Percentiles rank a stretch among this genome's conserved stretches.
These are phyloP conservation scores for Chlorella sp. DNA, from an alignment of 139 green algal species.

Conservation along the genomic window DNA sequence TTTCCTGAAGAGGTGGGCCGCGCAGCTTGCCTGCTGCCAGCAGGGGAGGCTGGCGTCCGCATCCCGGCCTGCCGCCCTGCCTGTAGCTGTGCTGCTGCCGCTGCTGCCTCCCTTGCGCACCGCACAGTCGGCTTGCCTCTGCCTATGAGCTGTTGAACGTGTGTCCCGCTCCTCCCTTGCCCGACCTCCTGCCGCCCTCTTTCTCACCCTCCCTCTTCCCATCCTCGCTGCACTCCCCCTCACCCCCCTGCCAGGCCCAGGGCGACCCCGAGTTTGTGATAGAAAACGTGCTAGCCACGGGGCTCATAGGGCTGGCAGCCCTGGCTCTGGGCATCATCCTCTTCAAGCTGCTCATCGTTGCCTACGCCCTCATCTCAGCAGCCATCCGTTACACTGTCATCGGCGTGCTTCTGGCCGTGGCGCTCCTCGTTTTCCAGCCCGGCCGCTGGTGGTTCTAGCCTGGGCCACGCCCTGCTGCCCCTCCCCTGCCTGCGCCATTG, in stretches of 20 bases:
- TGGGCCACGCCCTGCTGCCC: not conserved
- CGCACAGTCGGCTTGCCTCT: too few species aligned
- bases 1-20: constrained; percentile 31
- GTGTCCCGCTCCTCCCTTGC: not conserved
- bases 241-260: not conserved
- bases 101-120: too few species aligned
- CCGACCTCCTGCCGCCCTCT: not conserved
- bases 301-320: not conserved
- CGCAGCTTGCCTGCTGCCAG: not conserved
- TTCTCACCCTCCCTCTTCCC: not conserved
- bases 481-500: too few species aligned
- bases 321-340: not conserved
- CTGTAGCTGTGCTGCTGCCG: not conserved
- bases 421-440: not conserved
- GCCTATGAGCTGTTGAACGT: not conserved
- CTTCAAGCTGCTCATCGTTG: constrained; percentile 15
- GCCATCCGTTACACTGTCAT: constrained; percentile 22
- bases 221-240: not conserved
- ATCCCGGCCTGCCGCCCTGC: not conserved
- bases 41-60: too few species aligned
- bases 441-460: constrained; percentile 23
- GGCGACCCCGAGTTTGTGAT: constrained; percentile 21
- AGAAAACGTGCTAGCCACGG: constrained; percentile 29
- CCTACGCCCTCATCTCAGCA: constrained; percentile 11
- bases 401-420: not conserved